phyloP scores from a whole-genome alignment of 768 basidiomycete species.

The Pholiota molesta region DNA sequence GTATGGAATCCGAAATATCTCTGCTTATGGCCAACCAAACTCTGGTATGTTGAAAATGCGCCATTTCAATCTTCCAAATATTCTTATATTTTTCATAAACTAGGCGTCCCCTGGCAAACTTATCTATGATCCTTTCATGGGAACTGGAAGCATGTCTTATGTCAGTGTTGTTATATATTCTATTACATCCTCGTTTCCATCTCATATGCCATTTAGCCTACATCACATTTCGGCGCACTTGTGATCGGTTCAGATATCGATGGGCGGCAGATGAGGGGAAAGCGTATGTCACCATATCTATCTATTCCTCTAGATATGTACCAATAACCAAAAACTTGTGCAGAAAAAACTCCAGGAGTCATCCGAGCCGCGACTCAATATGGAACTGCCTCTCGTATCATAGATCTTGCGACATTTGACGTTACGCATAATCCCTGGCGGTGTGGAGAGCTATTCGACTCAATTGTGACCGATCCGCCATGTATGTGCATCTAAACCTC shows the following conservation, averaged over 20 bases:
- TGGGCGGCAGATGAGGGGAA: slow-evolving; percentile 95
- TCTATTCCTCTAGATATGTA: neutral
- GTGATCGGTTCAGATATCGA: slow-evolving; percentile 96
- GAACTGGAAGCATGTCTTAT: slow-evolving; percentile 91
- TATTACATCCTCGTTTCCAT: neutral
- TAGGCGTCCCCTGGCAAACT: slow-evolving; percentile 89
- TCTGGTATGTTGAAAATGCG: slow-evolving; percentile 50
- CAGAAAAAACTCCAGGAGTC: slow-evolving; percentile 65
- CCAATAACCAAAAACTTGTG: neutral
- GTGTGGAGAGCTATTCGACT: slow-evolving; percentile 88
- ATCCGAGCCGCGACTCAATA: slow-evolving; percentile 85
- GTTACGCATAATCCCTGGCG: slow-evolving; percentile 91
- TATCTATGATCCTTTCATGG: slow-evolving; percentile 95
- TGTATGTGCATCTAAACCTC: slow-evolving; percentile 53
- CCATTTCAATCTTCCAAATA: neutral
- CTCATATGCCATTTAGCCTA: slow-evolving; percentile 51
- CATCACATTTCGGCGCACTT: slow-evolving; percentile 84
- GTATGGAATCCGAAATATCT: slow-evolving; percentile 97
- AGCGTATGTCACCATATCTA: slow-evolving; percentile 49
- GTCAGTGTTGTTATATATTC: slow-evolving; percentile 40
- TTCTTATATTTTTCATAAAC: neutral
- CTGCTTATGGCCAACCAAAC: slow-evolving; percentile 97
- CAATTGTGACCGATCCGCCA: slow-evolving; percentile 93
- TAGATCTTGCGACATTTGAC: slow-evolving; percentile 92
- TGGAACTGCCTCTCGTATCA: slow-evolving; percentile 66